Conservation (phyloP, 352 stramenopile genomes). For the Thalassiosira mediterranea region DNA sequence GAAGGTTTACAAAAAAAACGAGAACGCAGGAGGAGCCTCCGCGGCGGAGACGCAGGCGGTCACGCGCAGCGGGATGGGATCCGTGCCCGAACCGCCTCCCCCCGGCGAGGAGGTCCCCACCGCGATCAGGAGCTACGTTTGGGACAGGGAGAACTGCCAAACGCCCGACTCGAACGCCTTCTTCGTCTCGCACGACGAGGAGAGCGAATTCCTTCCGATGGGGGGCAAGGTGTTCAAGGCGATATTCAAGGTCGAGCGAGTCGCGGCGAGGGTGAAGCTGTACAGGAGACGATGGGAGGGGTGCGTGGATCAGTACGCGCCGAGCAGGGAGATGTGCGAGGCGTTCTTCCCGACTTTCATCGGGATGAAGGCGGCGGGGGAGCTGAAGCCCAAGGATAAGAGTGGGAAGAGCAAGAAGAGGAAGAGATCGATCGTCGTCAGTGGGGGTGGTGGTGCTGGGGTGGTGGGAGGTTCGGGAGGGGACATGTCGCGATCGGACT, state of each 20-base stretch:
- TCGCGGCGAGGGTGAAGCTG: slow-evolving; percentile 60
- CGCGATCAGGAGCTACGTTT: slow-evolving; percentile 46
- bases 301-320: slow-evolving; percentile 53
- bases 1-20: slow-evolving; percentile 14
- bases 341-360: slow-evolving; percentile 72
- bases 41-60: slow-evolving; percentile 6
- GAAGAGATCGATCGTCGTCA: too few relatives aligned
- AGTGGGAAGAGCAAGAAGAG: slow-evolving; percentile 43
- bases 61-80: slow-evolving; percentile 21
- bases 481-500: neutral
- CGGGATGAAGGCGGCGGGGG: slow-evolving; percentile 22
- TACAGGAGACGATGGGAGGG: slow-evolving; percentile 47
- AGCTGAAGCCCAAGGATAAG: slow-evolving; percentile 37
- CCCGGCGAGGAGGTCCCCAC: slow-evolving; percentile 3
- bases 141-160: slow-evolving; percentile 39
- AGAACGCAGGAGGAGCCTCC: neutral
- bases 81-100: slow-evolving; percentile 1
- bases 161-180: slow-evolving; percentile 69
- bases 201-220: slow-evolving; percentile 29
- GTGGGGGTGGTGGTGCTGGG: too few relatives aligned
- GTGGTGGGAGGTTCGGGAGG: neutral
- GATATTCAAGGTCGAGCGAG: slow-evolving; percentile 51
- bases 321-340: slow-evolving; percentile 53
- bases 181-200: slow-evolving; percentile 53
- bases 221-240: slow-evolving; percentile 35